Evolutionary conservation across 2,329 filamentous ascomycete genomes (phyloP), one percentile per base, ranked within the genome.

Genomic region (Nannizzia gypsea): DNA sequence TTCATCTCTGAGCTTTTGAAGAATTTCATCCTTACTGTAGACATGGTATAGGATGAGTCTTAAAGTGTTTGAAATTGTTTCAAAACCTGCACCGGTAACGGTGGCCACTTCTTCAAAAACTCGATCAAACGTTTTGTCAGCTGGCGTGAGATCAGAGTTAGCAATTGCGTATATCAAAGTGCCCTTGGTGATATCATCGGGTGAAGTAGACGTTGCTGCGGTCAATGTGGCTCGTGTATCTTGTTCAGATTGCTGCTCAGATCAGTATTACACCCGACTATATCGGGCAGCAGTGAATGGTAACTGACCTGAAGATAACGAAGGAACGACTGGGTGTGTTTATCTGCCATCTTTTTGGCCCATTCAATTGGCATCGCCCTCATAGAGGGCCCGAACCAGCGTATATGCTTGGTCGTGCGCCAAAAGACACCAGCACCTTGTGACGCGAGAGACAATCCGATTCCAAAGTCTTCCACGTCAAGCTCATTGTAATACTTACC

Each of bases 381-480:
- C 58, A 68, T 34, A 3, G 62, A 2, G 1, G 61, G 54, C 8
- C 60, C 57, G 24, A 64, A 57, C 50, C 56, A 67, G 13, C 61
- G 65, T 9, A 67, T 22, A 61, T 66, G 65, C 58, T 66, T 68
- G 11, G 60, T 64, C 52, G 61, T 46, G n/a, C 66, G 60, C 63
- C 66, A 64, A n/a, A 66, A 22, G 20, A 24, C 24, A 0, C 65
- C 63, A 0, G 38, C 34, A 17, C 36, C 57, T 31, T 60, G 55
- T 11, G 50, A 17, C 3, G 60, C 38, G 3, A 17, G 28, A 8
- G 54, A n/a, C 57, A 66, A 44, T 1, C 6, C 50, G 4, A 15
- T 22, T 24, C 62, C 57, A 44, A 68, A 67, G 17, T 67, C 66
- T 17, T 58, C 58, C 2, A 11, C 6, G 6, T 63, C 60, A 3